Evolutionary conservation across 495 filamentous ascomycete genomes (phyloP), one percentile per base, ranked within the genome.

Genomic region (Parathielavia hyrcaniae): DNA sequence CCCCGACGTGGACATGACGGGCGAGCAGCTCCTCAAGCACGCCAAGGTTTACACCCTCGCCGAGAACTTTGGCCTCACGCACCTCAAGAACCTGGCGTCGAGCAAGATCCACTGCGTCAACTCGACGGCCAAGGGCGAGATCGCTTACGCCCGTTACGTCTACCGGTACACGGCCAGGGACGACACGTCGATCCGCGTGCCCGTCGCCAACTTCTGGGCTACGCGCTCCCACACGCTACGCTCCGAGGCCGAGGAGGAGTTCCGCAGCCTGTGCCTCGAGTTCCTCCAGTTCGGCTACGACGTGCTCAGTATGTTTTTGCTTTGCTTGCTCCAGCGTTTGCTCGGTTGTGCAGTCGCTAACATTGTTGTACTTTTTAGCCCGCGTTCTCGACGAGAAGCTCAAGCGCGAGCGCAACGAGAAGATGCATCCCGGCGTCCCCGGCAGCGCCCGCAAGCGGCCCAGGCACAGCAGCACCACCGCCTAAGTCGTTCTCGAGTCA

Each of bases 131-230:
- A 83, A 83, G 69, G 91, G 89, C 65, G 91, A 96, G 77, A 86
- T 96, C 62, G 80, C 84, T 19, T 96, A 97, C 70, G 91, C 91
- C 4, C 83, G 89, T 55, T 96, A 90, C 71, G 86, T 97, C 36
- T 97, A 97, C 73, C 81, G 81, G 38, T 84, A 87, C 71, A 93
- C 89, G 19, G 61, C 70, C 34, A 72, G 72, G 49, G 82, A 86
- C 30, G 91, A 96, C 67, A 76, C 67, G 1, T 80, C 81, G 0
- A 89, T 96, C 59, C 83, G 91, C 50, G 86, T 82, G 52, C 91
- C 91, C 7, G 85, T 96, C 39, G 89, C 89, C n/a, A 83, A 82
- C 48, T 95, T 93, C 75, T 97, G 91, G 91, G 90, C 90, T 3
- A 82, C 82, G 47, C 78, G 87, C 55, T 85, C 83, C 59, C 89